phyloP scores from a whole-genome alignment of 2,329 filamentous ascomycete genomes.

The Calonectria hawksworthii region DNA sequence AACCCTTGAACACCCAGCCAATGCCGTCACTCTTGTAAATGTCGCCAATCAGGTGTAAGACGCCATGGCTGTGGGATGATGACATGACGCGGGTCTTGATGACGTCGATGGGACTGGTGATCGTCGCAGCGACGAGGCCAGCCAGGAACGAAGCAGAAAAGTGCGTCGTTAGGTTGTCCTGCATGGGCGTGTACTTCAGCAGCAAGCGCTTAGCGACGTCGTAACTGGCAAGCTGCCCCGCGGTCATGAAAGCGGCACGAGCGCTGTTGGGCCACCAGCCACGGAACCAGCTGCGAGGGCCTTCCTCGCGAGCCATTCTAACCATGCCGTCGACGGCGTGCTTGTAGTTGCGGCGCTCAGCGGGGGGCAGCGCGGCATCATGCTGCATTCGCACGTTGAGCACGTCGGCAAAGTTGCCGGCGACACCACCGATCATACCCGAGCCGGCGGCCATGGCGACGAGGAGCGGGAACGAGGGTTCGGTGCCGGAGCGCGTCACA shows the following conservation, averaged over 20 bases:
- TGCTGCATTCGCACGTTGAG: conserved; percentile 99
- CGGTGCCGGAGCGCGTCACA: conserved; percentile 57
- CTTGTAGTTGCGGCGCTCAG: conserved; percentile 87
- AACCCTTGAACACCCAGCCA: conserved; percentile 90
- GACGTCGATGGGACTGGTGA: conserved; percentile 89
- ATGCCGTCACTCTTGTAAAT: conserved; percentile 80
- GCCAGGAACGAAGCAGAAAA: conserved; percentile 84
- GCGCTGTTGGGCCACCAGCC: conserved; percentile 88
- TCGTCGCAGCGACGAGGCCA: conserved; percentile 86
- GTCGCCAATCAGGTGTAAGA: conserved; percentile 73
- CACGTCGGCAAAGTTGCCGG: conserved; percentile 95
- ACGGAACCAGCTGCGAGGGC: conserved; percentile 81
- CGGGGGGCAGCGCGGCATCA: conserved; percentile 80
- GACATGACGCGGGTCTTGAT: conserved; percentile 93
- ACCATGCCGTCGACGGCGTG: conserved; percentile 89
- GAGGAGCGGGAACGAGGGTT: conserved; percentile 81
- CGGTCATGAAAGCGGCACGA: conserved; percentile 89
- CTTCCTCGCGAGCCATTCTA: conserved; percentile 90
- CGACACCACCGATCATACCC: conserved; percentile 89
- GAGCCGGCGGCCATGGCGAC: conserved; percentile 86
- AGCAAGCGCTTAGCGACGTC: conserved; percentile 84
- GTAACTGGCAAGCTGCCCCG: conserved; percentile 86
- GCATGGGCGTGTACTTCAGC: conserved; percentile 75
- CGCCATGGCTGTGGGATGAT: conserved; percentile 63
- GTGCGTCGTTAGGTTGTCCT: conserved; percentile 81